Percentiles rank a stretch among this genome's conserved stretches.
Conservation (phyloP, 345 rosid genomes). For the Nasturtium officinale region DNA sequence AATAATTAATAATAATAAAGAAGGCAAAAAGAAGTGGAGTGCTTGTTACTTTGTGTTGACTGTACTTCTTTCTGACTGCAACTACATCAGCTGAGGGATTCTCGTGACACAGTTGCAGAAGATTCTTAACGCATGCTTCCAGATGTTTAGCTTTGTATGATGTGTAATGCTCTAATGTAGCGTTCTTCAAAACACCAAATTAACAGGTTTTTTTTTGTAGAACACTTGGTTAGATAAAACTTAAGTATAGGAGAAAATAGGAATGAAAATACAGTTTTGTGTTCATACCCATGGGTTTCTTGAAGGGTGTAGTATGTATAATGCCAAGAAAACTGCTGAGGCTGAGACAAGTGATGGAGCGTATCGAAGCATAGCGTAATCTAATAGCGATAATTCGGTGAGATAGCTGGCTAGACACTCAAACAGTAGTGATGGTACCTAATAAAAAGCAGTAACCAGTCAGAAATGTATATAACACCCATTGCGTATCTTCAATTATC, state of each 20-base stretch:
- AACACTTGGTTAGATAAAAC: conserved; percentile 1
- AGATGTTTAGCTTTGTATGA: conserved; percentile 67
- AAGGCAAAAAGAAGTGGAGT: not conserved
- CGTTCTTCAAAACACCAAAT: conserved; percentile 51
- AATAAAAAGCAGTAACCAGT: not conserved
- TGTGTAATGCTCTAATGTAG: conserved; percentile 87
- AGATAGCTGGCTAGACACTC: conserved; percentile 86
- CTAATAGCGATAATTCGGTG: conserved; percentile 75
- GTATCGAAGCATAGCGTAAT: conserved; percentile 71
- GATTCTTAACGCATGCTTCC: conserved; percentile 69
- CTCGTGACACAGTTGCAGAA: conserved; percentile 61
- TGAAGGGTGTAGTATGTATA: conserved; percentile 67
- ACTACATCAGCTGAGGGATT: conserved; percentile 56
- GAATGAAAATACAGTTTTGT: not conserved
- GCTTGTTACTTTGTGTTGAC: conserved; percentile 75
- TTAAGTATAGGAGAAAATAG: not conserved
- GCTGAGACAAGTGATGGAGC: conserved; percentile 87
- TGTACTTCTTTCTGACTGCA: conserved; percentile 84
- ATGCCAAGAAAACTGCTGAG: conserved; percentile 84
- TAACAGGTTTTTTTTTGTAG: not conserved
- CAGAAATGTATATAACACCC: not conserved
- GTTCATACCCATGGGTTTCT: conserved; percentile 82
- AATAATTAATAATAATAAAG: not conserved
- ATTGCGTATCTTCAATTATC: not conserved
- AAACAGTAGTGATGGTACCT: conserved; percentile 71